Evolutionary conservation across 2,329 filamentous ascomycete genomes (phyloP), one percentile per base, ranked within the genome.

Genomic region (Rachicladosporium sp.): DNA sequence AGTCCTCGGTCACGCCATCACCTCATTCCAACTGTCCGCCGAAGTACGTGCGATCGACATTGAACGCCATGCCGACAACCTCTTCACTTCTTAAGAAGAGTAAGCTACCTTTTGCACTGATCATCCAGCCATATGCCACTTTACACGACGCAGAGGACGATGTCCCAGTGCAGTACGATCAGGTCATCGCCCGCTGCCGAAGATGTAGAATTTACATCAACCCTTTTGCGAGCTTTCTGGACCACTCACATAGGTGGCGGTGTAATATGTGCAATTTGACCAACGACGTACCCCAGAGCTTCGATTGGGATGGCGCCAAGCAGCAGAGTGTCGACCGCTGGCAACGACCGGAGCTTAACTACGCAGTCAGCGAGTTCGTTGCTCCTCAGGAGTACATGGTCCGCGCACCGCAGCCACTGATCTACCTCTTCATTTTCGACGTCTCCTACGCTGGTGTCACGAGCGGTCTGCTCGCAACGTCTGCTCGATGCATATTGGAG

Each of bases 361-460:
- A 95, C 58, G 76, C 87, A n/a, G 87, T 96, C 29, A 88, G 94
- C 44, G 91, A 98, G 58, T 98, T 95, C 57, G 84, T 98, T 50
- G 91, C 91, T 9, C 91, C 91, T 2, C 91, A 98, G 63, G 91
- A 98, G 64, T 98, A 98, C 65, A 98, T 98, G 91, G 91, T 98
- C 29, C 82, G 91, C 45, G 88, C 91, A 41, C 91, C 91, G 33
- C 89, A 94, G 63, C 91, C 91, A 31, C 71, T 96, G 31, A 89
- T 95, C 31, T 96, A 96, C 59, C 74, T 95, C 10, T 96, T 96
- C 73, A 69, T 94, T 51, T 85, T 96, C 56, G 89, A 95, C 53
- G 88, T 95, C 47, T 94, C 86, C 69, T 93, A 87, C 53, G 78
- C 85, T 10, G 79, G 89, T 27, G 83, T 95, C 10, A 87, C 86